Percentiles rank a stretch among this genome's conserved stretches.
phyloP scores from a whole-genome alignment of 2,329 filamentous ascomycete species.

The Ophiostoma perfectum region DNA sequence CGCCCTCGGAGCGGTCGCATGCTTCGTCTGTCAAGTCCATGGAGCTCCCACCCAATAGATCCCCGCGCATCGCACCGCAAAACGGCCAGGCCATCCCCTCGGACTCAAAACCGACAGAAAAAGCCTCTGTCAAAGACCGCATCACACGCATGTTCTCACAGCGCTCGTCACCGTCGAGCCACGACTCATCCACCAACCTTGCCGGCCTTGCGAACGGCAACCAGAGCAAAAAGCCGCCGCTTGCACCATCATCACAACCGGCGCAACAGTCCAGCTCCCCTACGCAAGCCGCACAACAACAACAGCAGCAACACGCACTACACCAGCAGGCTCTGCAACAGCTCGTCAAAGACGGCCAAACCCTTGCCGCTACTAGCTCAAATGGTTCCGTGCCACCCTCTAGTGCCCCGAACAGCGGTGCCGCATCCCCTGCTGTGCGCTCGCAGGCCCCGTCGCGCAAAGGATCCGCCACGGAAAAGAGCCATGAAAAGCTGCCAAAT shows the following conservation, averaged over 20 bases:
- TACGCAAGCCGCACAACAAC: constrained; percentile 8
- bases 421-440: constrained; percentile 36
- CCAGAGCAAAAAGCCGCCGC: constrained; percentile 22
- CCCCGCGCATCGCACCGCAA: constrained; percentile 39
- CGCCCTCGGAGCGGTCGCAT: constrained; percentile 44
- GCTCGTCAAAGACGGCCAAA: constrained; percentile 30
- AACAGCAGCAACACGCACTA: background rate
- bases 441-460: constrained; percentile 41
- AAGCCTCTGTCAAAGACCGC: constrained; percentile 58
- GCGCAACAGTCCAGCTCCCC: constrained; percentile 12
- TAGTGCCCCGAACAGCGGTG: constrained; percentile 24
- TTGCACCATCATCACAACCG: constrained; percentile 13
- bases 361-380: constrained; percentile 23
- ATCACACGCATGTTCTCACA: constrained; percentile 59
- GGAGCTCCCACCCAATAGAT: constrained; percentile 37
- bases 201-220: constrained; percentile 27
- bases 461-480: constrained; percentile 41
- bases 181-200: constrained; percentile 18
- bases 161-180: constrained; percentile 34
- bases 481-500: constrained; percentile 31
- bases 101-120: constrained; percentile 44
- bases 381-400: constrained; percentile 29
- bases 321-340: constrained; percentile 22
- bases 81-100: constrained; percentile 32
- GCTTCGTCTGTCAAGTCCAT: constrained; percentile 47